Conservation (phyloP, 202 grass and related monocot species). For the Bolboschoenoplectus hybrid region DNA sequence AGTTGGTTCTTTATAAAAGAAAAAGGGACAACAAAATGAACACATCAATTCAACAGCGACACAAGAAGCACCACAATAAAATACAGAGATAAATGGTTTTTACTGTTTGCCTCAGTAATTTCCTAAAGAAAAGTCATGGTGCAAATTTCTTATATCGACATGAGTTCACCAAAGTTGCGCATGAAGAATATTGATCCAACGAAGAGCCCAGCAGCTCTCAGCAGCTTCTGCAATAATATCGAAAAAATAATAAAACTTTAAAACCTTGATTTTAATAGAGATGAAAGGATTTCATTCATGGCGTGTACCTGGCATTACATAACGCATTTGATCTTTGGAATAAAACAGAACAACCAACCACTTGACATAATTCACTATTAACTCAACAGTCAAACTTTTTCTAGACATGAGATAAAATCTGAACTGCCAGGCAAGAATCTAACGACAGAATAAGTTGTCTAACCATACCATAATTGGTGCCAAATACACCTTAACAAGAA, state of each 20-base stretch:
- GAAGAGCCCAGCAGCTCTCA: slow-evolving; percentile 63
- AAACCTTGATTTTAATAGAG: background rate
- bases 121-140: background rate
- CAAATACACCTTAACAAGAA: background rate
- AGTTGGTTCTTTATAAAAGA: background rate
- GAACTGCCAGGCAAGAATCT: background rate
- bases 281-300: background rate
- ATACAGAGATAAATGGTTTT: slow-evolving; percentile 20
- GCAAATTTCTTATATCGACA: slow-evolving; percentile 51
- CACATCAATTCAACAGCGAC: background rate
- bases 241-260: background rate
- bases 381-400: background rate
- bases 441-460: background rate
- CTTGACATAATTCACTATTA: background rate
- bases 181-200: slow-evolving; percentile 66
- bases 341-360: background rate
- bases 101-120: slow-evolving; percentile 17
- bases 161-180: slow-evolving; percentile 67
- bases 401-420: background rate
- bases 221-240: slow-evolving; percentile 54
- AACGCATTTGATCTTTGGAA: background rate
- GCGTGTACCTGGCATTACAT: background rate
- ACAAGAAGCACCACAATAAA: slow-evolving; percentile 11
- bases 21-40: background rate
- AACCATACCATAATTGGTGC: background rate